Conservation (phyloP, 371 early-diverging fungal genomes). For the Mortierella sp. region DNA sequence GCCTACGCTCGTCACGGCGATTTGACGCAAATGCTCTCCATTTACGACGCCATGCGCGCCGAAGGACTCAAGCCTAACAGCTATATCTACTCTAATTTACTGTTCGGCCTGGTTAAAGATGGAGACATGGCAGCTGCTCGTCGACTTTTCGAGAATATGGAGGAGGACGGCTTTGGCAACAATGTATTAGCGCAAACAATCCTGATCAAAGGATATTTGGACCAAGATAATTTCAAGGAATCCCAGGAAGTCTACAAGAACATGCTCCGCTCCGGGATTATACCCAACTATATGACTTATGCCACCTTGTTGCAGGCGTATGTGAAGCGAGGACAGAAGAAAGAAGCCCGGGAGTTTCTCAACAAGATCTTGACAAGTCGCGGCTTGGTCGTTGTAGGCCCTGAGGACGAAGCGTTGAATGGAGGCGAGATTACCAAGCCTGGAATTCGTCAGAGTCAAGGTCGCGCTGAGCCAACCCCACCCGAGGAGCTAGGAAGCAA, state of each 20-base stretch:
- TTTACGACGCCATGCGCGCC: slow-evolving; percentile 55
- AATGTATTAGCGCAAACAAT: slow-evolving; percentile 55
- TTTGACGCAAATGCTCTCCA: slow-evolving; percentile 55
- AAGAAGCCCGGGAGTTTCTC: slow-evolving; percentile 30
- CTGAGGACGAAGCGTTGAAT: slow-evolving; percentile 21
- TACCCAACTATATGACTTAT: slow-evolving; percentile 55
- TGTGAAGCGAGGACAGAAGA: slow-evolving; percentile 39
- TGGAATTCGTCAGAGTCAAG: slow-evolving; percentile 16
- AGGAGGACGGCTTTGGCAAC: slow-evolving; percentile 49
- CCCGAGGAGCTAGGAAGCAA: background rate
- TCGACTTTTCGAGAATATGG: slow-evolving; percentile 51
- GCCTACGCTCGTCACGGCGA: slow-evolving; percentile 54
- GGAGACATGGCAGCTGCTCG: slow-evolving; percentile 50
- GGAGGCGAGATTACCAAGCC: slow-evolving; percentile 9
- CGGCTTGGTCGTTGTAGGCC: slow-evolving; percentile 23
- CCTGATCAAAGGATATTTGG: slow-evolving; percentile 49
- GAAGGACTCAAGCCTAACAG: slow-evolving; percentile 56
- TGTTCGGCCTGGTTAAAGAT: slow-evolving; percentile 51
- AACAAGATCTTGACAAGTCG: slow-evolving; percentile 39
- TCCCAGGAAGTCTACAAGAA: slow-evolving; percentile 42
- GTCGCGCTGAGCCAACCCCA: slow-evolving; percentile 8
- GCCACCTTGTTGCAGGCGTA: slow-evolving; percentile 48
- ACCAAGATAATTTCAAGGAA: slow-evolving; percentile 36
- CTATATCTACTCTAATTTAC: slow-evolving; percentile 48
- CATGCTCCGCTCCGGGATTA: slow-evolving; percentile 44